A percentile compares a stretch with the other conserved stretches of the same genome.
Conservation (phyloP, 371 early-diverging fungal genomes). For the Gilbertella persicaria region DNA sequence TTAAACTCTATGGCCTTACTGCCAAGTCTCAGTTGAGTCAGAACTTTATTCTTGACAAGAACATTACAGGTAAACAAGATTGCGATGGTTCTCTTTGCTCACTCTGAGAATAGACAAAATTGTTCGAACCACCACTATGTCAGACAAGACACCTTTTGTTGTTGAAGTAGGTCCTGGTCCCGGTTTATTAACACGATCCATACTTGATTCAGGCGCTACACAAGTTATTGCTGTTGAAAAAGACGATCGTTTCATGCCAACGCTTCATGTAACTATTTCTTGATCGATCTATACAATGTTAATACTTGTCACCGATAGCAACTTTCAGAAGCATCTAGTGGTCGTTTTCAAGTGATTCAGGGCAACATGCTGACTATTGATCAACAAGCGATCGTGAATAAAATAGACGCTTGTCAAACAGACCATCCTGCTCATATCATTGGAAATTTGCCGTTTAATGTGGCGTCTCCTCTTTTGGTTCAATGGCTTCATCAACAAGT, state of each 20-base stretch:
- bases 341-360: conserved; percentile 55
- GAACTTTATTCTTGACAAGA: conserved; percentile 86
- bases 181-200: conserved; percentile 78
- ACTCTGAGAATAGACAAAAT: conserved; percentile 78
- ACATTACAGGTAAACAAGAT: conserved; percentile 66
- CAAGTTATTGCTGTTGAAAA: conserved; percentile 79
- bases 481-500: conserved; percentile 75
- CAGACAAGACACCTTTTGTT: conserved; percentile 61
- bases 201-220: conserved; percentile 69
- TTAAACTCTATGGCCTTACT: conserved; percentile 75
- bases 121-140: conserved; percentile 60
- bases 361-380: conserved; percentile 70
- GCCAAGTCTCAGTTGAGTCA: conserved; percentile 79
- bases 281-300: conserved; percentile 6
- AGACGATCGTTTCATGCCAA: conserved; percentile 74
- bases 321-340: conserved; percentile 61
- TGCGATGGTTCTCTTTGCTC: too few relatives aligned
- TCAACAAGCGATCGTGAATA: conserved; percentile 47
- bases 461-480: conserved; percentile 73
- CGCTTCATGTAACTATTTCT: conserved; percentile 67
- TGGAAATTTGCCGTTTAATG: conserved; percentile 82
- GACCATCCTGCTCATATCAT: conserved; percentile 52
- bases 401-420: background rate
- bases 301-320: conserved; percentile 42
- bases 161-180: conserved; percentile 89